A percentile compares a stretch with the other conserved stretches of the same genome.
Evolutionary conservation across 805 yeast genomes (phyloP).

Genomic region (Saccharomycopsis amapae): DNA sequence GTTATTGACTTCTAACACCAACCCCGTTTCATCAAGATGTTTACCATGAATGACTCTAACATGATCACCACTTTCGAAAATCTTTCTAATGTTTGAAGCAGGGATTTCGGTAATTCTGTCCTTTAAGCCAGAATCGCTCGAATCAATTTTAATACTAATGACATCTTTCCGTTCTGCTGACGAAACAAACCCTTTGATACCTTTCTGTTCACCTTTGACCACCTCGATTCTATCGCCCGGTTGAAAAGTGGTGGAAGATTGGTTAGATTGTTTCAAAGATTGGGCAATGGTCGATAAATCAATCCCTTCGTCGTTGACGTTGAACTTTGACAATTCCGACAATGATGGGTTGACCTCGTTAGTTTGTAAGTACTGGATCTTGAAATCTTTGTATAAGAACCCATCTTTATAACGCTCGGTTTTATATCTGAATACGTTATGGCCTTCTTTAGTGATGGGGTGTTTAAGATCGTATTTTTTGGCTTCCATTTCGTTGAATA

Average conservation of each 20-base stretch:
- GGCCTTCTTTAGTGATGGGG: slow-evolving; percentile 57
- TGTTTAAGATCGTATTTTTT: slow-evolving; percentile 71
- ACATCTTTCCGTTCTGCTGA: slow-evolving; percentile 42
- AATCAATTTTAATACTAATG: slow-evolving; percentile 43
- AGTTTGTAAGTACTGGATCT: slow-evolving; percentile 72
- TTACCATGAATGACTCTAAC: slow-evolving; percentile 89
- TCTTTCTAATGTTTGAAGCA: slow-evolving; percentile 70
- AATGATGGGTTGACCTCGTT: slow-evolving; percentile 79
- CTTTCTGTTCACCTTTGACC: slow-evolving; percentile 87
- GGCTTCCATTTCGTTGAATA: slow-evolving; percentile 87
- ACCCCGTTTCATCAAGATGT: slow-evolving; percentile 89
- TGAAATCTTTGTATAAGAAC: slow-evolving; percentile 77
- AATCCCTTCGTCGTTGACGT: slow-evolving; percentile 76
- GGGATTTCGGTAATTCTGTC: slow-evolving; percentile 76
- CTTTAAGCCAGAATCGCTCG: slow-evolving; percentile 32
- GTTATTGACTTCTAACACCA: slow-evolving; percentile 73
- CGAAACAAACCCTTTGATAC: slow-evolving; percentile 76
- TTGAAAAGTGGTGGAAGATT: slow-evolving; percentile 59
- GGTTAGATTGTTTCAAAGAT: slow-evolving; percentile 60
- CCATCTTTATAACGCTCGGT: slow-evolving; percentile 91
- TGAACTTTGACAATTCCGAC: slow-evolving; percentile 81
- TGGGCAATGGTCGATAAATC: slow-evolving; percentile 84
- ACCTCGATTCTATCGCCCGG: slow-evolving; percentile 94
- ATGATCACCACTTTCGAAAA: slow-evolving; percentile 88
- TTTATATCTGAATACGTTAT: slow-evolving; percentile 58